These are phyloP conservation scores for Penicillium sp. DNA, from an alignment of 2,329 filamentous ascomycete genomes.

Conservation along the genomic window DNA sequence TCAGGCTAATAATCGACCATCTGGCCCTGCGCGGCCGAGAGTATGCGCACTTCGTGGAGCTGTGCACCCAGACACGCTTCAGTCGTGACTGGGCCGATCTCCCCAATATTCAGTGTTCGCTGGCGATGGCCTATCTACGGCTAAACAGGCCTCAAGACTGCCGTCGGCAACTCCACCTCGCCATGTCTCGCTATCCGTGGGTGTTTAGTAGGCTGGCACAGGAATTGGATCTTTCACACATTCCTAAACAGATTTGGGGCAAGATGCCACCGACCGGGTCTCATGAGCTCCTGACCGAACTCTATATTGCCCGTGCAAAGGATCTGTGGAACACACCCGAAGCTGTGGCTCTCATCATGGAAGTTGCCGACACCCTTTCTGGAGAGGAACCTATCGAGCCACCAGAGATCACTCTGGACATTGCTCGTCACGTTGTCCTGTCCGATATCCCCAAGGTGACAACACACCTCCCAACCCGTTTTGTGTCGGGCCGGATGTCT, in stretches of 20 bases:
- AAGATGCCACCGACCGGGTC: slow-evolving; percentile 60
- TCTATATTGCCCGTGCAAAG: slow-evolving; percentile 72
- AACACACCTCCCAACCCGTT: slow-evolving; percentile 59
- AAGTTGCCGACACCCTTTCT: slow-evolving; percentile 57
- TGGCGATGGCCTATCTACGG: slow-evolving; percentile 70
- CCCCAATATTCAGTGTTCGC: slow-evolving; percentile 68
- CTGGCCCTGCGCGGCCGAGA: slow-evolving; percentile 77
- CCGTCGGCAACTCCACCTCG: slow-evolving; percentile 58
- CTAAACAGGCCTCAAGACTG: slow-evolving; percentile 63
- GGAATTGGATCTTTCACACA: slow-evolving; percentile 67
- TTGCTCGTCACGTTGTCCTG: slow-evolving; percentile 72
- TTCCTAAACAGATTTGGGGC: slow-evolving; percentile 80
- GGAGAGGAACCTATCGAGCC: slow-evolving; percentile 40
- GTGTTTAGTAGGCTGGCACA: slow-evolving; percentile 75
- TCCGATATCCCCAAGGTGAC: slow-evolving; percentile 69
- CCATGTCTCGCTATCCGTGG: slow-evolving; percentile 76
- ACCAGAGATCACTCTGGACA: slow-evolving; percentile 48
- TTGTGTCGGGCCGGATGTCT: slow-evolving; percentile 62
- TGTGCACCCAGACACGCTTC: slow-evolving; percentile 53
- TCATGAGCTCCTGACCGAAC: slow-evolving; percentile 64
- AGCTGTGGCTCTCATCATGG: slow-evolving; percentile 61
- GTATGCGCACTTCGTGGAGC: slow-evolving; percentile 66
- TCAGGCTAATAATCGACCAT: slow-evolving; percentile 75
- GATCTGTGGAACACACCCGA: slow-evolving; percentile 82
- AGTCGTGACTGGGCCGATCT: slow-evolving; percentile 51